phyloP scores from a whole-genome alignment of 83 land plant genomes.

The Diphasiastrum complanatum region DNA sequence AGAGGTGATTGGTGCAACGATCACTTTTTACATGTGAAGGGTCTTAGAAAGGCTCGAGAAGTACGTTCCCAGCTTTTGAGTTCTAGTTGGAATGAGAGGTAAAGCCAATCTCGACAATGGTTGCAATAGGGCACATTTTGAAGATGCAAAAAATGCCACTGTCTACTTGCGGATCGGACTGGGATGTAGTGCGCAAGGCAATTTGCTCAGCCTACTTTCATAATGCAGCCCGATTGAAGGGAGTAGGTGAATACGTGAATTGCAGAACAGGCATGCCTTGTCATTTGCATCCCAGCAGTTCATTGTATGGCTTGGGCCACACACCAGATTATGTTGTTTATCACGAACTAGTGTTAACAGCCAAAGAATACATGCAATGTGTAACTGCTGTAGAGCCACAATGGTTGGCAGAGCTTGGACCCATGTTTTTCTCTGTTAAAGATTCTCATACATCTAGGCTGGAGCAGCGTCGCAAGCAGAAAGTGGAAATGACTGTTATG shows the following conservation, averaged over 20 bases:
- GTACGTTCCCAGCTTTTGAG: slow-evolving; percentile 13
- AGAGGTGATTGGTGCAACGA: slow-evolving; percentile 15
- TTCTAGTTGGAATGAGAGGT: too few relatives aligned
- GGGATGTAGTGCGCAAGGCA: slow-evolving; percentile 11
- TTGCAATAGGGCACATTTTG: too few relatives aligned
- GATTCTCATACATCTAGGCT: slow-evolving; percentile 6
- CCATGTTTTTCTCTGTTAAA: slow-evolving; percentile 8
- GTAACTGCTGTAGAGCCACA: slow-evolving; percentile 11
- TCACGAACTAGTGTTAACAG: slow-evolving; percentile 14
- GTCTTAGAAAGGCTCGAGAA: slow-evolving; percentile 15
- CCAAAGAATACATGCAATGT: slow-evolving; percentile 13
- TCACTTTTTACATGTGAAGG: slow-evolving; percentile 8
- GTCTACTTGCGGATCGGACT: slow-evolving; percentile 12
- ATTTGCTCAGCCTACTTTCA: slow-evolving; percentile 20
- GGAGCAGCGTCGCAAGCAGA: background rate
- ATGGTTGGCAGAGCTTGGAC: slow-evolving; percentile 12
- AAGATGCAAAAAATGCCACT: slow-evolving; percentile 15
- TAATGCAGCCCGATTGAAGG: slow-evolving; percentile 15
- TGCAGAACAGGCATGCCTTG: slow-evolving; percentile 13
- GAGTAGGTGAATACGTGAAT: slow-evolving; percentile 15
- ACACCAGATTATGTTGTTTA: slow-evolving; percentile 20
- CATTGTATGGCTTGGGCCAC: slow-evolving; percentile 14
- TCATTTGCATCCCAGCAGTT: slow-evolving; percentile 14
- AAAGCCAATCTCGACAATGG: too few relatives aligned
- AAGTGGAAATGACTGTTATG: slow-evolving; percentile 8